These are phyloP conservation scores for Moniliophthora roreri DNA, from an alignment of 1,284 basidiomycete species.

Conservation along the genomic window DNA sequence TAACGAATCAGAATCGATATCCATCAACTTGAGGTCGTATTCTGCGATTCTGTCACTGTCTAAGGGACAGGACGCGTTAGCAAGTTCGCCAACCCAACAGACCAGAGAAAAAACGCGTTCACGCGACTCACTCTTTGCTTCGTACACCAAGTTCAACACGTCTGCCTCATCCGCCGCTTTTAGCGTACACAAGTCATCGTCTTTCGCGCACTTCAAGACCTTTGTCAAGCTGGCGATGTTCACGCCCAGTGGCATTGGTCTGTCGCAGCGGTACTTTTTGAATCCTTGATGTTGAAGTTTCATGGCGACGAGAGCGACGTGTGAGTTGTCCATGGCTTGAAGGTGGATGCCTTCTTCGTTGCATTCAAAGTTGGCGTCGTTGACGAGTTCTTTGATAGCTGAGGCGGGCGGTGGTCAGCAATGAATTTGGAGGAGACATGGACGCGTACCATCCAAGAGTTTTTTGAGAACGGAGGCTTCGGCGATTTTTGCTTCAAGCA, in stretches of 20 bases:
- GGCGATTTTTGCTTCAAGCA: constrained; percentile 89
- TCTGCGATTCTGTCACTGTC: constrained; percentile 94
- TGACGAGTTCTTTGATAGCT: constrained; percentile 98
- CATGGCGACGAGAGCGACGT: constrained; percentile 94
- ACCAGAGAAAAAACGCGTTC: constrained; percentile 9
- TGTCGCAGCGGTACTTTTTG: constrained; percentile 91
- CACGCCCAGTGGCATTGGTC: constrained; percentile 92
- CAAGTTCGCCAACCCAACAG: constrained; percentile 14
- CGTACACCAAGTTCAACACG: constrained; percentile 87
- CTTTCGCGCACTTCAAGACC: constrained; percentile 96
- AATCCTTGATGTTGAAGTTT: constrained; percentile 79
- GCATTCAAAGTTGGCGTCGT: constrained; percentile 98
- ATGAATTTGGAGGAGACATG: background rate
- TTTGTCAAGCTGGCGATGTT: constrained; percentile 91
- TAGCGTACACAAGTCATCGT: constrained; percentile 92
- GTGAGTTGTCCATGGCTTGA: constrained; percentile 99
- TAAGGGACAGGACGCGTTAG: constrained; percentile 33
- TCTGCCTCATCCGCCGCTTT: constrained; percentile 94
- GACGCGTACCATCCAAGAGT: constrained; percentile 76
- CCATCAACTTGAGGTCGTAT: constrained; percentile 99
- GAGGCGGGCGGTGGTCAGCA: constrained; percentile 1
- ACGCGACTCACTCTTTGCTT: constrained; percentile 76
- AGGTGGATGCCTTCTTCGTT: constrained; percentile 93
- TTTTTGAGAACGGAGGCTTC: constrained; percentile 86
- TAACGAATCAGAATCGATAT: constrained; percentile 95